These are phyloP conservation scores for Chrysophaeum taylorii DNA, from an alignment of 352 stramenopile species.

Conservation along the genomic window DNA sequence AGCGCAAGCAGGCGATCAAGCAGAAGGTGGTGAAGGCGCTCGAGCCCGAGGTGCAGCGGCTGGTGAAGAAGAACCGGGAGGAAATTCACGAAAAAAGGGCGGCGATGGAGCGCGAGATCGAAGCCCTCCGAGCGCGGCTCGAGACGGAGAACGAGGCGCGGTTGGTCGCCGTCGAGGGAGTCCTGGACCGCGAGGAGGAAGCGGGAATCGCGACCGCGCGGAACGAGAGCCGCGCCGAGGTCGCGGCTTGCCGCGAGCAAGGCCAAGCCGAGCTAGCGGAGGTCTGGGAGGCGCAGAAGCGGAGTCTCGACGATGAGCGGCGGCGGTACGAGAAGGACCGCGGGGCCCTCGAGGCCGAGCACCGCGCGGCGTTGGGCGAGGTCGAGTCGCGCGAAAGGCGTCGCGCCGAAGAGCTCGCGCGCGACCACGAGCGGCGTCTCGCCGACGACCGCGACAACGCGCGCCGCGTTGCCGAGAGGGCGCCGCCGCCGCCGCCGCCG, in stretches of 20 bases:
- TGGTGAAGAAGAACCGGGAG: not conserved
- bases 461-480: not conserved
- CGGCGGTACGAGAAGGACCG: not conserved
- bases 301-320: not conserved
- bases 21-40: constrained; percentile 11
- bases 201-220: too few species aligned
- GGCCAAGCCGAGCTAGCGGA: too few species aligned
- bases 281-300: constrained; percentile 5
- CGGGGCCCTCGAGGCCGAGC: not conserved
- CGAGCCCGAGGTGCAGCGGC: constrained; percentile 9
- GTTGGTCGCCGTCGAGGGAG: too few species aligned
- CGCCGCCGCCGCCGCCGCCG: too few species aligned
- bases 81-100: not conserved
- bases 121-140: too few species aligned
- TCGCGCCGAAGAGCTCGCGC: not conserved
- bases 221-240: too few species aligned
- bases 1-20: not conserved
- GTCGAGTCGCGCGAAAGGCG: not conserved
- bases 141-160: too few species aligned
- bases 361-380: not conserved
- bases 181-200: too few species aligned
- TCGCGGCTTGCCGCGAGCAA: too few species aligned
- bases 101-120: not conserved
- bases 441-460: not conserved
- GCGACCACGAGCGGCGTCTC: not conserved